These are phyloP conservation scores for Dalbergia oliveri DNA, from an alignment of 306 rosid genomes.

Conservation along the genomic window DNA sequence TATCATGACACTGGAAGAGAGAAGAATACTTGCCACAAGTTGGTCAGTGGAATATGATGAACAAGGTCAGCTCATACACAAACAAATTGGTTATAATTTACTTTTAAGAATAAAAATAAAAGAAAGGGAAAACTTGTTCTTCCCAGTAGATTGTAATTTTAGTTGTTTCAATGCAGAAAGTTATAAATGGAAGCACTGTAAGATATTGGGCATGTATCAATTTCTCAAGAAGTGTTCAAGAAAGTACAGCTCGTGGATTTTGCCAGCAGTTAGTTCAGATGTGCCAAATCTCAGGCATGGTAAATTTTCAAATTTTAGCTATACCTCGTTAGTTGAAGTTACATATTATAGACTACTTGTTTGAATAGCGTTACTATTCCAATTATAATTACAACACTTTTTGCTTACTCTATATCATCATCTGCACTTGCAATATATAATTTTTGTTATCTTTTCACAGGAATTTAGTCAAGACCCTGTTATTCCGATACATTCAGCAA, in stretches of 20 bases:
- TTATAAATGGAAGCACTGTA: slow-evolving; percentile 63
- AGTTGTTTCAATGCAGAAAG: slow-evolving; percentile 55
- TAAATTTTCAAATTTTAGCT: slow-evolving; percentile 42
- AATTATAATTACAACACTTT: neutral
- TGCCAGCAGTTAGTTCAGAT: slow-evolving; percentile 69
- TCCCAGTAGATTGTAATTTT: slow-evolving; percentile 1
- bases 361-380: neutral
- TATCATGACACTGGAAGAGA: slow-evolving; percentile 58
- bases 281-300: slow-evolving; percentile 74
- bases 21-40: slow-evolving; percentile 60
- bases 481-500: slow-evolving; percentile 51
- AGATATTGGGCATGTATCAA: slow-evolving; percentile 64
- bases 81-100: neutral
- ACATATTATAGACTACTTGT: slow-evolving; percentile 1
- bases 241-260: slow-evolving; percentile 58
- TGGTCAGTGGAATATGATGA: slow-evolving; percentile 69
- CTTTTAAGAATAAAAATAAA: neutral
- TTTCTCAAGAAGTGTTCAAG: slow-evolving; percentile 64
- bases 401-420: neutral
- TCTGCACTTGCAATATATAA: neutral
- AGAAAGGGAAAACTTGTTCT: neutral
- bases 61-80: slow-evolving; percentile 49
- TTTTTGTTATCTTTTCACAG: slow-evolving; percentile 37
- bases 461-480: slow-evolving; percentile 57
- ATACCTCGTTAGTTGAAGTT: slow-evolving; percentile 1